These are phyloP conservation scores for Lumnitzera racemosa DNA, from an alignment of 345 rosid species.

Conservation along the genomic window DNA sequence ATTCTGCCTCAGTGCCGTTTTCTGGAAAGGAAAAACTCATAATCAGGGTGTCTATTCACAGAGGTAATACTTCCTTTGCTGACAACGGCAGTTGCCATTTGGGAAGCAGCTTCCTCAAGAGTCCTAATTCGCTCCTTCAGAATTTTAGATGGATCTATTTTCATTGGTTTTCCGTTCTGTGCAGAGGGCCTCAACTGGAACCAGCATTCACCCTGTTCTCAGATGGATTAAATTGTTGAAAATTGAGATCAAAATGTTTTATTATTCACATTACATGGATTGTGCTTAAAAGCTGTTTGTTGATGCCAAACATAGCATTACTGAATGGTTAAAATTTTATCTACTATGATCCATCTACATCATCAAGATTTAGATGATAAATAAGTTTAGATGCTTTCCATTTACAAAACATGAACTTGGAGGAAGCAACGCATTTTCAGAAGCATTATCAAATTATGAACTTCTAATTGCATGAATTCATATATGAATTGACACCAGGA, in stretches of 20 bases:
- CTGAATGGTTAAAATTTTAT: no score
- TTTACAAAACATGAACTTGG: no score
- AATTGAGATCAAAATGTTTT: neutral
- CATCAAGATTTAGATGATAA: no score
- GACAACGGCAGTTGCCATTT: conserved; percentile 42
- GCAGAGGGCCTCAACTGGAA: conserved; percentile 28
- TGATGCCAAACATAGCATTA: no score
- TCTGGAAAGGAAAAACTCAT: conserved; percentile 43
- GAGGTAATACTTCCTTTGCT: conserved; percentile 25
- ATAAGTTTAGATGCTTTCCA: no score
- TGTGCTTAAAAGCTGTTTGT: no score
- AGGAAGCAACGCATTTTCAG: no score
- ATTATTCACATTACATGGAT: neutral
- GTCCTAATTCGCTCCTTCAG: conserved; percentile 41
- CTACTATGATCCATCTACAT: no score
- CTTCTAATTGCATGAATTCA: neutral
- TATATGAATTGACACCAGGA: no score
- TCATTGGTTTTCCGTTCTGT: conserved; percentile 9
- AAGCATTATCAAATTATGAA: no score
- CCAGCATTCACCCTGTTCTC: conserved; percentile 51
- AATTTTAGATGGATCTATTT: conserved; percentile 22
- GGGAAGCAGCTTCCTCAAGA: conserved; percentile 39
- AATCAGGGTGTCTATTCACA: conserved; percentile 45
- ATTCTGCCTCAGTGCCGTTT: conserved; percentile 16
- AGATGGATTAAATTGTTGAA: neutral